Conservation (phyloP, 129 eudicot species). For the Ambrosia trifida region DNA sequence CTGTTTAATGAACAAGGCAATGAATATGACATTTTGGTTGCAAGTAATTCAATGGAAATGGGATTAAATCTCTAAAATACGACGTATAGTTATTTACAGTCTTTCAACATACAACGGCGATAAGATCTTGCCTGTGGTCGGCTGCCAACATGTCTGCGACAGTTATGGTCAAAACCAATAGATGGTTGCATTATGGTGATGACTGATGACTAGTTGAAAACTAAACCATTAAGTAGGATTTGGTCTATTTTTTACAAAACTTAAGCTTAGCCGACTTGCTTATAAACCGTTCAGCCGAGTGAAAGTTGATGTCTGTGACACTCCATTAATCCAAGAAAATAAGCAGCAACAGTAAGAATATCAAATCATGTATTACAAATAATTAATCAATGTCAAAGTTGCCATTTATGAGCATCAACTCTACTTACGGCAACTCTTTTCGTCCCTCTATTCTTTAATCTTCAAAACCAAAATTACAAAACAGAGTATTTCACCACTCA, state of each 20-base stretch:
- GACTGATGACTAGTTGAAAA: no score
- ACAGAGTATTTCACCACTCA: conserved; percentile 13
- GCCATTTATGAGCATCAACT: conserved; percentile 60
- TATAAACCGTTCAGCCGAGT: neutral
- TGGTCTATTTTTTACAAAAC: neutral
- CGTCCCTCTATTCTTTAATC: neutral
- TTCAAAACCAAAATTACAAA: conserved; percentile 14
- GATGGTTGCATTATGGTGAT: no score
- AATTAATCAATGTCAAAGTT: conserved; percentile 27
- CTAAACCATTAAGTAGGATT: no score
- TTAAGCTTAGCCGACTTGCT: neutral
- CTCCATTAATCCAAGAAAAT: conserved; percentile 13
- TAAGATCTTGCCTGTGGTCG: no score
- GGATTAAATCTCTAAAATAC: no score
- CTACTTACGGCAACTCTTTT: conserved; percentile 23
- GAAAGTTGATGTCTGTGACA: neutral
- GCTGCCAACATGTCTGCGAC: no score
- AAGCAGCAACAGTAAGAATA: conserved; percentile 10
- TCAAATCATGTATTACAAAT: conserved; percentile 26
- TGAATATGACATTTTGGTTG: no score
- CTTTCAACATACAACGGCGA: no score
- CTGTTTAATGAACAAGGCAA: no score
- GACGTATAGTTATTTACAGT: no score
- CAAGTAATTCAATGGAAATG: no score
- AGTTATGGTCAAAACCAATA: no score